Evolutionary conservation across 805 yeast genomes (phyloP), one percentile per base, ranked within the genome.

Genomic region (Cyberlindnera euphorbiiphila): DNA sequence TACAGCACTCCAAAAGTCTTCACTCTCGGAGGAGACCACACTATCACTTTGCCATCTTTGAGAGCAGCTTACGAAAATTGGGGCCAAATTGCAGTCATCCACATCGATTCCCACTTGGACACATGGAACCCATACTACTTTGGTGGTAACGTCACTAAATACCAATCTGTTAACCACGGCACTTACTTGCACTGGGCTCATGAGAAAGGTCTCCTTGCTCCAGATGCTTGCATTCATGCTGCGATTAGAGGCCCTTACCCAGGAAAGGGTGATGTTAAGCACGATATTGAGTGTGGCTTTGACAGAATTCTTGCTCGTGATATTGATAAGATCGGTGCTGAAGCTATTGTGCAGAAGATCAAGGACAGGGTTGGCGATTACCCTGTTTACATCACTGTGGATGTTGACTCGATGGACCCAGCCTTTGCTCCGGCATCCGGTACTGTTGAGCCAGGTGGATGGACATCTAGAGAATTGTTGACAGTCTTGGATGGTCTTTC

Each of bases 181-280:
- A 79, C 87, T 0, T 79, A 78, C 45, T 61, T 81, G 29, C 85
- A 79, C 54, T 79, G 76, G 58, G 87, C 87, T 1, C 74, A 74
- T 31, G 86, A 81, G 56, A 69, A 75, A 32, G 86, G 86, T 1
- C 75, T 74, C 46, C 61, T 79, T 28, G 57, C 68, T 4, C 60
- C 65, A 12, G 61, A 64, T n/a, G 62, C 66, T 25, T 72, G 75
- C 47, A 69, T 69, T 39, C 86, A 81, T 53, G 75, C 77, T 25
- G 87, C 85, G 0, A 67, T 77, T 37, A 62, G 86, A 43, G 85
- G 85, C 4, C 85, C 85, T 1, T 74, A 62, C 50, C 71, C 71
- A 22, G 61, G 60, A 14, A 47, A 45, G 34, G 32, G 46, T 29
- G 66, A 60, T 32, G 62, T 63, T 14, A 49, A 54, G 21, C 76